Base-by-base conservation (phyloP, 257 asterid species). In the Petunia axillaris region DNA sequence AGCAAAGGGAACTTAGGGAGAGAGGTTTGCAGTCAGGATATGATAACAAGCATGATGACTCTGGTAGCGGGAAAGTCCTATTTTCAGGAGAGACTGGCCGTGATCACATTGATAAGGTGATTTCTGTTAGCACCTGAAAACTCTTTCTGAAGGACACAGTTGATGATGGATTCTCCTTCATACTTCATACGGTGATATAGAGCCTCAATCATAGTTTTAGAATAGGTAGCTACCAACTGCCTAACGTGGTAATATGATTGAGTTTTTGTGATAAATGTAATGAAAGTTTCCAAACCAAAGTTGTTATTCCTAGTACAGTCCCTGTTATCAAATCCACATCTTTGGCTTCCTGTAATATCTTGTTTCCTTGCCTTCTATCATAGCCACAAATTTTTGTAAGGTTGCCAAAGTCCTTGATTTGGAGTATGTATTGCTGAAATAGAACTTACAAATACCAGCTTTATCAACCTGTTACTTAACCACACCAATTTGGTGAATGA, bases 1-100 rank as follows among this genome's bases (percentile, higher is more conserved):
- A 94, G 90, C 98, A 96, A 87, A 96, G 99, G 87, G 99, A 96
- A 83, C 96, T 79, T 68, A 88, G 98, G 84, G 99, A 96, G 84
- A 83, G 81, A 79, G 99, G 97, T 65, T 84, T 94, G 81, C 94
- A 90, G 79, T 82, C 94, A 2, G 90, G 94, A 74, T 85, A 65
- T 4, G 89, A 89, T 81, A 79, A 83, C 83, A 88, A 80, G 82
- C 85, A 80, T 80, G 91, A 89, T 55, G 91, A 86, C 14, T 80
- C 76, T 76, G 83, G 85, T 79, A 75, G 86, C 41, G 87, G 88
- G 53, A 93, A 87, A 89, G 84, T 84, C 75, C 83, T 88, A 60
- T 73, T 76, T 84, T 57, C 84, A 14, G 91, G 85, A 64, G 97
- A 89, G 62, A 81, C 79, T 63, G 8, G 85, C 75, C 74, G 55